These are phyloP conservation scores for Diddensiella caesifluorescens DNA, from an alignment of 805 yeast genomes.

Conservation along the genomic window DNA sequence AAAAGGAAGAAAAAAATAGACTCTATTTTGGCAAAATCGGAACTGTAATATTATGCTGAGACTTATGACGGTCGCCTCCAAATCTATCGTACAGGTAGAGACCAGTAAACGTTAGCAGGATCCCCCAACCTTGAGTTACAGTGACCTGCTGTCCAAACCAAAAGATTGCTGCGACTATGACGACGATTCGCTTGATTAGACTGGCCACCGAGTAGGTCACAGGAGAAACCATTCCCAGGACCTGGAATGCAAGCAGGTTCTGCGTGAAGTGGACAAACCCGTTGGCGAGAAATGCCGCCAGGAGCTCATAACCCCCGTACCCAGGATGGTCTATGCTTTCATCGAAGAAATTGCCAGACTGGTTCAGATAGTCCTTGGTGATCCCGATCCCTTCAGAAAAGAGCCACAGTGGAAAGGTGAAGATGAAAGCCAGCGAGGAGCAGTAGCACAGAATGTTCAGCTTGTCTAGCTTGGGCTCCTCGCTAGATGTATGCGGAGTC, in stretches of 20 bases:
- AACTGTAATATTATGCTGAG: slow-evolving; percentile 5
- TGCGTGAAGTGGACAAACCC: slow-evolving; percentile 77
- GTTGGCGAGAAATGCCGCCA: slow-evolving; percentile 48
- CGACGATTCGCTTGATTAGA: slow-evolving; percentile 81
- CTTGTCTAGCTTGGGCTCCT: slow-evolving; percentile 57
- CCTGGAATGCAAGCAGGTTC: slow-evolving; percentile 73
- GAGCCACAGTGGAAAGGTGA: slow-evolving; percentile 71
- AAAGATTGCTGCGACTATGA: slow-evolving; percentile 71
- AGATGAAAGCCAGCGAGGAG: slow-evolving; percentile 61
- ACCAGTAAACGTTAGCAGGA: slow-evolving; percentile 37
- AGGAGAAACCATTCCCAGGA: slow-evolving; percentile 76
- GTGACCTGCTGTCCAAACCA: slow-evolving; percentile 46
- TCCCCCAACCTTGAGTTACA: slow-evolving; percentile 38
- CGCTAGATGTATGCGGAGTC: slow-evolving; percentile 36
- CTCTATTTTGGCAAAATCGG: slow-evolving; percentile 19
- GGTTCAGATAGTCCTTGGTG: slow-evolving; percentile 10
- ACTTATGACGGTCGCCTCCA: slow-evolving; percentile 32
- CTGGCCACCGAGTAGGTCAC: slow-evolving; percentile 83
- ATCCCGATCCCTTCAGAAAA: slow-evolving; percentile 46
- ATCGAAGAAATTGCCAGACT: slow-evolving; percentile 10
- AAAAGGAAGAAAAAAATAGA: background rate
- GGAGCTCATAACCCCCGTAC: slow-evolving; percentile 24
- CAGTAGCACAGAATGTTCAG: slow-evolving; percentile 76
- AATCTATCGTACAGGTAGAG: slow-evolving; percentile 39
- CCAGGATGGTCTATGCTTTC: slow-evolving; percentile 3